Base-by-base conservation (phyloP, 176 grass and related monocot genomes). In the Microstegium vimineum region DNA sequence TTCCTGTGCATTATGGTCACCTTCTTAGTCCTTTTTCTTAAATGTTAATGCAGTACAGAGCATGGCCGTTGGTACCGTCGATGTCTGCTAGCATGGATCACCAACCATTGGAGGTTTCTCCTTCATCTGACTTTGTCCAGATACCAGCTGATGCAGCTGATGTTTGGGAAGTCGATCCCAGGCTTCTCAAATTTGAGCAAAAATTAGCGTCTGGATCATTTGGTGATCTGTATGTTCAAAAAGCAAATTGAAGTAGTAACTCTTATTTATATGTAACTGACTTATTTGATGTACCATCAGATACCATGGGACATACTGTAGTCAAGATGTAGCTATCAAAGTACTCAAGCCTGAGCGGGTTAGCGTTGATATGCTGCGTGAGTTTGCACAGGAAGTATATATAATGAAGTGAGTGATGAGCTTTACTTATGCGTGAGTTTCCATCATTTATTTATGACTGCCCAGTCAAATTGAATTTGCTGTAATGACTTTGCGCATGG, bases 281-380 rank as follows among this genome's bases (percentile, higher is more conserved):
- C 70, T 66, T 81, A 74, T 78, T 83, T 89, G 66, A 23, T 76
- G 13, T 88, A 33, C 18, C 69, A 62, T 69, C 87, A 97, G 94
- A 52, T 97, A 86, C 78, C 86, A 88, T 31, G 94, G 94, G 83
- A 91, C 87, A 38, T 97, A 94, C 60, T 94, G 91, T 86, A 97
- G 87, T 62, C 94, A 97, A 86, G 94, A 97, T 75, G 94, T 97
- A 49, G 94, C 94, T 37, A 88, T 97, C 83, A 97, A 97, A 97
- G 81, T 97, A 88, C 79, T 94, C 59, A 97, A 97, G 60, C 84
- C 94, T 84, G 89, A 94, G 52, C 63, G 85, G 64, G 85, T 94
- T 70, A 87, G 87, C n/a, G 84, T 89, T 60, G 94, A 97, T 78
- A 91, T 97, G 89, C 87, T 89, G 75, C 91, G 84, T 2, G 94